These are phyloP conservation scores for Lojkania enalia DNA, from an alignment of 2,329 filamentous ascomycete species.

Conservation along the genomic window DNA sequence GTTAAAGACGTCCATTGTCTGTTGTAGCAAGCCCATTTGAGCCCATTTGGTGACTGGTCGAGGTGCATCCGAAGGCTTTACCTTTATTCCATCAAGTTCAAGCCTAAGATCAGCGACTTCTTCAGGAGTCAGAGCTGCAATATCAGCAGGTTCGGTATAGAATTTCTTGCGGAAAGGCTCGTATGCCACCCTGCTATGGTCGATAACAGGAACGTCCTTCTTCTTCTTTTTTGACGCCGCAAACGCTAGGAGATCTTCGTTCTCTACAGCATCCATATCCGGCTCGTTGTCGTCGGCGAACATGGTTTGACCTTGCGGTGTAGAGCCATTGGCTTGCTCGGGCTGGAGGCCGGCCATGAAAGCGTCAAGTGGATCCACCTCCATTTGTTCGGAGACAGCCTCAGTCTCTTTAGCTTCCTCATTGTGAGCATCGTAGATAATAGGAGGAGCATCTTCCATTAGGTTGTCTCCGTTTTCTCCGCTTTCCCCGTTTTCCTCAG, in stretches of 20 bases:
- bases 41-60: conserved; percentile 97
- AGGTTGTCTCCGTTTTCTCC: conserved; percentile 47
- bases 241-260: conserved; percentile 55
- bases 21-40: conserved; percentile 85
- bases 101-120: conserved; percentile 80
- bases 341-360: conserved; percentile 76
- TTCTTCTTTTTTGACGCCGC: conserved; percentile 77
- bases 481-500: too few relatives aligned
- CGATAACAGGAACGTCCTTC: conserved; percentile 86
- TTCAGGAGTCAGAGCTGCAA: conserved; percentile 79
- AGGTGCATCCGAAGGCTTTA: conserved; percentile 73
- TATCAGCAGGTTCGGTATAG: conserved; percentile 85
- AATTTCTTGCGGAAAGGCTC: conserved; percentile 90
- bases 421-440: conserved; percentile 22
- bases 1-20: conserved; percentile 83
- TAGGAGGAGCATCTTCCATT: conserved; percentile 47
- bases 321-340: conserved; percentile 46
- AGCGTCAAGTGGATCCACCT: conserved; percentile 86
- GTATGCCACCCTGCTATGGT: conserved; percentile 86
- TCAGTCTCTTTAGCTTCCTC: conserved; percentile 32
- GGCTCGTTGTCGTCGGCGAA: conserved; percentile 84
- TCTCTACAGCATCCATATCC: conserved; percentile 64
- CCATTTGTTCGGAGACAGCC: conserved; percentile 58
- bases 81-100: conserved; percentile 94
- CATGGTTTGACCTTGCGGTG: conserved; percentile 77